phyloP scores from a whole-genome alignment of 371 early-diverging fungal genomes.

The Rhizomucor miehei region DNA sequence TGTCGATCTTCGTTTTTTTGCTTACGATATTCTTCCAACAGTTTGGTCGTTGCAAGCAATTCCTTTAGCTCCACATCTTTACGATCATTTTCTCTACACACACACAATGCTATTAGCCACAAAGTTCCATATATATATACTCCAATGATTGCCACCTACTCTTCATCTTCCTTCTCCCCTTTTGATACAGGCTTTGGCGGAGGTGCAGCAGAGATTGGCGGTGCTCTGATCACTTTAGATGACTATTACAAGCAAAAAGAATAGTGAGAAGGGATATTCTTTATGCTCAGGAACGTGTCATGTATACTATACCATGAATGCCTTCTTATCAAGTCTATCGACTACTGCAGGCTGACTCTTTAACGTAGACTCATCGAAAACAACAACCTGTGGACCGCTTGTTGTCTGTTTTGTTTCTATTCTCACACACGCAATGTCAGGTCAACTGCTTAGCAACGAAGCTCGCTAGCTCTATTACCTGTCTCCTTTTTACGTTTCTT shows the following conservation, averaged over 20 bases:
- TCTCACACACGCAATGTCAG: not conserved
- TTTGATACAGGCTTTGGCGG: not conserved
- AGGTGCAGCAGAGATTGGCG: not conserved
- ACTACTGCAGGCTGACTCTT: slow-evolving; percentile 21
- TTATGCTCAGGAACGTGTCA: not conserved
- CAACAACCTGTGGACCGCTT: slow-evolving; percentile 35
- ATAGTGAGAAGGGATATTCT: not conserved
- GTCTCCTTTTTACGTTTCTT: too few species aligned
- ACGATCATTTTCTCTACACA: slow-evolving; percentile 30
- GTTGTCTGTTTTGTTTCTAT: slow-evolving; percentile 8
- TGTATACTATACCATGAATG: slow-evolving; percentile 33
- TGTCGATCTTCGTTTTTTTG: not conserved
- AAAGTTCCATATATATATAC: too few species aligned
- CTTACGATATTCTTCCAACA: slow-evolving; percentile 44
- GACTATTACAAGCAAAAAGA: slow-evolving; percentile 19
- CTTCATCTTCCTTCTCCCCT: slow-evolving; percentile 35
- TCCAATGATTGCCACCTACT: slow-evolving; percentile 21
- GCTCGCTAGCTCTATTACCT: too few species aligned
- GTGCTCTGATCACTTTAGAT: slow-evolving; percentile 25
- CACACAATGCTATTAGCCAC: not conserved
- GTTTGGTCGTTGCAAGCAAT: slow-evolving; percentile 34
- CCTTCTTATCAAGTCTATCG: slow-evolving; percentile 30
- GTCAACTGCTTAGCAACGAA: not conserved
- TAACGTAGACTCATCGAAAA: slow-evolving; percentile 35
- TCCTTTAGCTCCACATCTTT: slow-evolving; percentile 41